Evolutionary conservation across 352 stramenopile species (phyloP), one percentile per base, ranked within the genome.

Genomic region (Phytophthora hibernalis): DNA sequence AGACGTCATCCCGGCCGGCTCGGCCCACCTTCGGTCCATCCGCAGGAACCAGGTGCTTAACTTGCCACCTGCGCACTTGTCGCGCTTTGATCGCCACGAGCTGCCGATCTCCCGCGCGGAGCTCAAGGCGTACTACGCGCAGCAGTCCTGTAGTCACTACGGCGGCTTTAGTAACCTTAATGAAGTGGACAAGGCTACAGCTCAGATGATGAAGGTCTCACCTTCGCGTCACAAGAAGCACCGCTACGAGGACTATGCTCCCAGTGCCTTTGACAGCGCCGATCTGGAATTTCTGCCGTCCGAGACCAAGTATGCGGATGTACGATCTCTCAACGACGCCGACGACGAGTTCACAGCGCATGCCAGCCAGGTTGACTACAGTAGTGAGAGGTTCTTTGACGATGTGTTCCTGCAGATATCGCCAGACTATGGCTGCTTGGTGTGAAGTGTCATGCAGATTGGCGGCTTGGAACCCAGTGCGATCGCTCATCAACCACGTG

Each of bases 401-500:
- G 78, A 93, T 50, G 78, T 93, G 16, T 92, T 91, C 57, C 68
- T 91, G 26, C 85, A 93, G 52, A 91, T 91, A 56, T 91, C 83
- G 15, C 83, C 85, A 0, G 79, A 92, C 62, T 91, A 89, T 26
- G 84, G 80, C 52, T 91, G 82, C 45, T 69, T 91, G 52, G 82
- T 91, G 28, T 90, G 13, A 37, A 37, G 18, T 42, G 30, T 20
- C 16, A 16, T 21, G 56, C 10, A 24, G 31, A 47, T 51, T 56
- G 33, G 30, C 42, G 26, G 52, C 43, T n/a, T 28, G 45, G 9
- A 59, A 21, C 54, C 20, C n/a, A 65, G 54, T 16, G 56, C 50
- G 42, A 67, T 74, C 66, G 61, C 49, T 67, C 54, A 63, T 70
- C 66, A 42, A 67, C 48, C 20, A 54, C 66, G 50, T 67, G 18